These are phyloP conservation scores for Coleophoma crateriformis DNA, from an alignment of 2,329 filamentous ascomycete genomes.

Conservation along the genomic window DNA sequence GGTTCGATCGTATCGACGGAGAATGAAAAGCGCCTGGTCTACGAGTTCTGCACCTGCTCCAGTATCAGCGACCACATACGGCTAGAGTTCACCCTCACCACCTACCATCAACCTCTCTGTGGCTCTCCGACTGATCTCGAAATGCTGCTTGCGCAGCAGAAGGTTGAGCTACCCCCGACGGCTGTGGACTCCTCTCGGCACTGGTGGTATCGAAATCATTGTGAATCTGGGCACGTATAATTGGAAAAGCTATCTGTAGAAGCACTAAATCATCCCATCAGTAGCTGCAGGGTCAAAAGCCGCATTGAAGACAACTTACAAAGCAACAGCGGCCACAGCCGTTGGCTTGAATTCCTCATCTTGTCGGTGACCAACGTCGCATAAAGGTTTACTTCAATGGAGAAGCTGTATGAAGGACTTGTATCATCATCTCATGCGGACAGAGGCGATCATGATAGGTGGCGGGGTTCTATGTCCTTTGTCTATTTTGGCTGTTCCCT, in stretches of 20 bases:
- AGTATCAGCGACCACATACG: conserved; percentile 9
- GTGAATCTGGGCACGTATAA: conserved; percentile 14
- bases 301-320: conserved; percentile 15
- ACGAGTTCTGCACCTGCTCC: conserved; percentile 25
- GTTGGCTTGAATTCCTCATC: conserved; percentile 23
- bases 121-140: conserved; percentile 13
- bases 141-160: conserved; percentile 19
- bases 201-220: conserved; percentile 14
- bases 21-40: conserved; percentile 27
- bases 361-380: conserved; percentile 11
- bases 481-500: conserved; percentile 4
- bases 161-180: conserved; percentile 19
- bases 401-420: conserved; percentile 12
- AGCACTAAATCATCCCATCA: conserved; percentile 14
- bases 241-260: conserved; percentile 16
- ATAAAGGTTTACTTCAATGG: conserved; percentile 17
- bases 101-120: conserved; percentile 19
- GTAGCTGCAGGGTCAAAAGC: conserved; percentile 1
- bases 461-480: conserved; percentile 2
- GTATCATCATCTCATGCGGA: conserved; percentile 19
- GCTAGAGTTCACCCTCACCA: no score
- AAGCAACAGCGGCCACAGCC: conserved; percentile 25
- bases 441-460: conserved; percentile 8
- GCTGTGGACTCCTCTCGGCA: conserved; percentile 17
- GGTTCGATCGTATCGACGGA: conserved; percentile 24